Base-by-base conservation (phyloP, 305 asterid species). In the Fraxinus sp. region DNA sequence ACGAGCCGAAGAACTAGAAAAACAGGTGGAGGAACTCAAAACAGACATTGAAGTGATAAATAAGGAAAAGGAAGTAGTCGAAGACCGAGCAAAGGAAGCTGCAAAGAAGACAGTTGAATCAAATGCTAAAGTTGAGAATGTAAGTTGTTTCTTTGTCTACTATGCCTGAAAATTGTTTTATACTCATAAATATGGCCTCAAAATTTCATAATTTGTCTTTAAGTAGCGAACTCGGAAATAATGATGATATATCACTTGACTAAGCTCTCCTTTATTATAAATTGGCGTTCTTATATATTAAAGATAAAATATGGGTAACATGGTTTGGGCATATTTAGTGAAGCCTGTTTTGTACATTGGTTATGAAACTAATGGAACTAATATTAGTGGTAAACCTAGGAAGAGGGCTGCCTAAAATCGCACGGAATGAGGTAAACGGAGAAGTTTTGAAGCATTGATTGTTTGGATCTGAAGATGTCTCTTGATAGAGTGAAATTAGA, bases 1-100 rank as follows among this genome's bases (percentile, higher is more conserved):
- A 86, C 92, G 87, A 74, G 95, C 91, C 83, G 87, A 35, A 75
- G 96, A 87, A 71, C 80, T 92, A 81, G 94, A 90, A 83, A 86
- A 87, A 68, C 89, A 82, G 85, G 91, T 90, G 85, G 93, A 90
- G 82, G 85, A 80, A 78, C 92, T 93, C 83, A 86, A 81, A 82
- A 83, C 39, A 81, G 93, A 89, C 79, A 82, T 91, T 71, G 89
- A 85, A 74, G n/a, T 81, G 77, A 90, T 87, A 85, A 88, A 80
- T 78, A 91, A 90, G 86, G 92, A 91, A 84, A 90, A 87, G n/a
- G 87, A 85, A 83, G 85, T 79, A 18, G 77, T 90, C 68, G 92
- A 90, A 85, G 86, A 88, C 49, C 91, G 77, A 81, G 83, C 78
- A 62, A 68, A 73, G 64, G 95, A 91, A 86, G 87, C 87, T 36